A percentile compares a stretch with the other conserved stretches of the same genome.
phyloP scores from a whole-genome alignment of 257 asterid species.

The Scutellaria galericulata region DNA sequence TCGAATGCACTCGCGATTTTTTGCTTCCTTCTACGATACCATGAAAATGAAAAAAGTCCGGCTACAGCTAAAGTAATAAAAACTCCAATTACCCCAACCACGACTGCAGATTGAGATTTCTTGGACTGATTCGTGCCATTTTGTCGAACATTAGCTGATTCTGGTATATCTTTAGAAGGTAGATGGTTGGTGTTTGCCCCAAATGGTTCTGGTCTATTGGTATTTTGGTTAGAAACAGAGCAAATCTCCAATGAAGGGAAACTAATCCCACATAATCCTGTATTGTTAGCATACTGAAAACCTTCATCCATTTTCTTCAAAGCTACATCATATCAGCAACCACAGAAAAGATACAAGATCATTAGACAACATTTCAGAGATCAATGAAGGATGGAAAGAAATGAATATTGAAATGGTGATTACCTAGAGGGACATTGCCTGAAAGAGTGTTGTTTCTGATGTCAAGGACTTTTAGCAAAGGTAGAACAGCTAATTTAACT shows the following conservation, averaged over 20 bases:
- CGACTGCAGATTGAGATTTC: constrained; percentile 52
- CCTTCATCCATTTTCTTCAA: constrained; percentile 83
- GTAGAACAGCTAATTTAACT: constrained; percentile 57
- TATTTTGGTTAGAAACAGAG: constrained; percentile 47
- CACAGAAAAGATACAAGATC: constrained; percentile 18
- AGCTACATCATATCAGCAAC: constrained; percentile 50
- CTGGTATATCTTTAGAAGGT: constrained; percentile 78
- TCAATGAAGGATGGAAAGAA: background rate
- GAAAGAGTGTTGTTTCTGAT: constrained; percentile 83
- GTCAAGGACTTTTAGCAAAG: constrained; percentile 67
- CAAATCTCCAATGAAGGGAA: constrained; percentile 60
- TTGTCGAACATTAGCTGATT: constrained; percentile 68
- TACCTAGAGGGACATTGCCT: constrained; percentile 95
- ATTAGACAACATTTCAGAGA: background rate
- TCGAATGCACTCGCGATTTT: constrained; percentile 72
- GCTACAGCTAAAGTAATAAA: constrained; percentile 41
- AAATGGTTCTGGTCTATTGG: constrained; percentile 70
- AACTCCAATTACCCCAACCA: constrained; percentile 56
- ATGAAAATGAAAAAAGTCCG: constrained; percentile 67
- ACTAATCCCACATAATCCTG: constrained; percentile 71
- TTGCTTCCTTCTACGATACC: constrained; percentile 79
- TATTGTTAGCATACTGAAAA: constrained; percentile 77
- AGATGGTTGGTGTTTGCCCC: constrained; percentile 56
- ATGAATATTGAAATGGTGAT: constrained; percentile 1
- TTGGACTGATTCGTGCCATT: constrained; percentile 42